Evolutionary conservation across 2,329 filamentous ascomycete genomes (phyloP), one percentile per base, ranked within the genome.

Genomic region (Talaromyces atroroseus): DNA sequence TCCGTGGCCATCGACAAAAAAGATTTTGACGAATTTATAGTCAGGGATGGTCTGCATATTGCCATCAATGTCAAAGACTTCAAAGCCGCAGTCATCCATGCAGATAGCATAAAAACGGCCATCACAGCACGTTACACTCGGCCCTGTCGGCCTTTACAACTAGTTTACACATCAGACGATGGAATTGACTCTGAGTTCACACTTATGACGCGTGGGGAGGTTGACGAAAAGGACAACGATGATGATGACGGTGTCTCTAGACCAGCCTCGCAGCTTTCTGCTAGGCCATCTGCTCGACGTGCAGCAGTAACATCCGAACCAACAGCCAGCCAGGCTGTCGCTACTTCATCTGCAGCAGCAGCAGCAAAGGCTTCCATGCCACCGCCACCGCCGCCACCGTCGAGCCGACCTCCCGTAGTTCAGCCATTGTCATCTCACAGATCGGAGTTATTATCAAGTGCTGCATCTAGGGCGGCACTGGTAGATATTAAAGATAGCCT

Each of bases 61-160:
- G 78, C 82, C 50, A 84, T 85, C 60, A 84, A 78, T 63, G 78
- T 85, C 56, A 86, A 84, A 65, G 84, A 87, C 65, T 87, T 87
- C 74, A 83, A 82, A 64, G 80, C 84, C 7, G 82, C 85, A 24
- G 81, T 86, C 23, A 73, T 78, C 1, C 83, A 87, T 65, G 83
- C 84, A 6, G 82, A 85, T 59, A 81, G 81, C 1, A 71, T 83
- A 32, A 78, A 79, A 62, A 76, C 76, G 1, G 74, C 72, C 6
- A 72, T 87, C 12, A 80, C 76, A 38, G 82, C 82, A 34, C 76
- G 75, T 54, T 86, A 85, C 63, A 85, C 83, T 2, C 75, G 76
- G 21, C 82, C 84, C 4, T 81, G 77, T 34, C 77, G 81, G 29
- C 84, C 84, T 3, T 66, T 86, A 60, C 83, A 86, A 60, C 78